Evolutionary conservation across 768 basidiomycete genomes (phyloP).

Genomic region (Cystobasidium onofrii): DNA sequence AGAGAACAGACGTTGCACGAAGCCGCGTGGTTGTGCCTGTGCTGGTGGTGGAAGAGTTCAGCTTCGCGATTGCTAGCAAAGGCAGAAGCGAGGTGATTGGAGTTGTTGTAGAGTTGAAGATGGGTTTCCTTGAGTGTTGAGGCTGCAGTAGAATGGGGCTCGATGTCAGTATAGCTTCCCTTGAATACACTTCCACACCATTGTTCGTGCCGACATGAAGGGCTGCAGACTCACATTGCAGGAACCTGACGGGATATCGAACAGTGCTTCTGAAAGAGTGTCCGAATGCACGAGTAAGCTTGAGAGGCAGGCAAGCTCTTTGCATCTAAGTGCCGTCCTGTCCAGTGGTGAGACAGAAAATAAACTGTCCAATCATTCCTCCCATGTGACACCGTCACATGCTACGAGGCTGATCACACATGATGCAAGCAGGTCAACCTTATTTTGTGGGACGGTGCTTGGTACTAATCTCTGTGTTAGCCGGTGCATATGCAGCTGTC

Average conservation of each 20-base stretch:
- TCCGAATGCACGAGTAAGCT: background rate
- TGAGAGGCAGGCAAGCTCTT: background rate
- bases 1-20: conserved; percentile 17
- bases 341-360: background rate
- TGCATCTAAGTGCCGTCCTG: background rate
- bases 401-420: background rate
- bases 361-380: background rate
- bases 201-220: no score
- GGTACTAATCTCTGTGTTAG: no score
- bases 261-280: background rate
- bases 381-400: background rate
- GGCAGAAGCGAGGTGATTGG: background rate
- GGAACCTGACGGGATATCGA: background rate
- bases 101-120: conserved; percentile 8
- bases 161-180: background rate
- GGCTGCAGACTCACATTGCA: background rate
- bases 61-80: background rate
- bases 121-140: background rate
- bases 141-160: background rate
- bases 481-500: no score
- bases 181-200: no score
- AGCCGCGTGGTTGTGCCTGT: background rate
- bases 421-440: background rate
- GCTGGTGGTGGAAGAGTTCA: background rate
- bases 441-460: no score